phyloP scores from a whole-genome alignment of 345 rosid species.

The Garcia nutans region DNA sequence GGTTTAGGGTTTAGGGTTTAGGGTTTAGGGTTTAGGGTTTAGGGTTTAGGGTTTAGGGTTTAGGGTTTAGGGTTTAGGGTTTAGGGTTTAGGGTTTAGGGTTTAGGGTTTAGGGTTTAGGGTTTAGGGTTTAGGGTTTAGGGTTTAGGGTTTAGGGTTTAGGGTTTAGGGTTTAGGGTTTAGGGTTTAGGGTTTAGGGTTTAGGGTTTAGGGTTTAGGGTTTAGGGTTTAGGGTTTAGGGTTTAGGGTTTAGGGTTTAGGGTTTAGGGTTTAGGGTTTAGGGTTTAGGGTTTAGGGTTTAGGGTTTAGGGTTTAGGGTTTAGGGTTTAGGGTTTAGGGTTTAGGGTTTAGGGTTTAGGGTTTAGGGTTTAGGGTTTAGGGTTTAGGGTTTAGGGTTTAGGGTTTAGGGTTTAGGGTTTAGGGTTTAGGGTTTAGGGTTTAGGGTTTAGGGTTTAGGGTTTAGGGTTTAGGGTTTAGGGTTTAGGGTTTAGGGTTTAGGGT shows the following conservation, averaged over 20 bases:
- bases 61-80: constrained; percentile 28
- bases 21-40: constrained; percentile 31
- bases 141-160: constrained; percentile 27
- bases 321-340: constrained; percentile 19
- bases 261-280: constrained; percentile 23
- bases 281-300: constrained; percentile 26
- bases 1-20: constrained; percentile 28
- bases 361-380: constrained; percentile 21
- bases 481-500: constrained; percentile 19
- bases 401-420: constrained; percentile 28
- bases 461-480: constrained; percentile 25
- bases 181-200: constrained; percentile 33
- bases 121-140: constrained; percentile 23
- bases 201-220: constrained; percentile 32
- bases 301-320: constrained; percentile 30
- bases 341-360: constrained; percentile 25
- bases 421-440: constrained; percentile 16
- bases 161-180: constrained; percentile 24
- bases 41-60: constrained; percentile 36
- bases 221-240: constrained; percentile 28
- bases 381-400: constrained; percentile 32
- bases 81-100: constrained; percentile 31
- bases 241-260: constrained; percentile 18
- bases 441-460: constrained; percentile 25
- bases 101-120: constrained; percentile 25